A percentile compares a stretch with the other conserved stretches of the same genome.
phyloP scores from a whole-genome alignment of 441 rosid species.

The Dalechampia spathulata region DNA sequence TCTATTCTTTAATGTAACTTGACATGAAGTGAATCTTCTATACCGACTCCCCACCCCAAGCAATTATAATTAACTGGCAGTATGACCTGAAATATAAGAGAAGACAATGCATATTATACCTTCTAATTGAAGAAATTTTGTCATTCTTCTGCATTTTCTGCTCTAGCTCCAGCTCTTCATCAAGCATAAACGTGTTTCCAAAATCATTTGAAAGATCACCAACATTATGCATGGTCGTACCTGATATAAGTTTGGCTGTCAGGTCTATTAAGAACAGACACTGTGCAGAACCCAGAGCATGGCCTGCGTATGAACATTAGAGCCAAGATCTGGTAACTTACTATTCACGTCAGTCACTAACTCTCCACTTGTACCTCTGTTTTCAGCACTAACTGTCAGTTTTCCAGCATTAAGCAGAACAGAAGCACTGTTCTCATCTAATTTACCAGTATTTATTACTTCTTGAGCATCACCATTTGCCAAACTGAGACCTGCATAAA shows the following conservation, averaged over 20 bases:
- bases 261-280: constrained; percentile 16
- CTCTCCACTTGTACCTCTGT: constrained; percentile 11
- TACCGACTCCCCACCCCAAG: background rate
- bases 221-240: constrained; percentile 24
- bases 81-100: constrained; percentile 4
- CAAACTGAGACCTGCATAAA: constrained; percentile 12
- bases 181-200: constrained; percentile 78
- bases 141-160: constrained; percentile 51
- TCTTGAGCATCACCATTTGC: constrained; percentile 25
- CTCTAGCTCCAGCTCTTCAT: constrained; percentile 91
- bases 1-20: background rate
- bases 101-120: constrained; percentile 34
- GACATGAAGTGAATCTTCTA: background rate
- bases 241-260: constrained; percentile 22
- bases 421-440: constrained; percentile 12
- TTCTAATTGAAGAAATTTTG: constrained; percentile 32
- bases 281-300: constrained; percentile 29
- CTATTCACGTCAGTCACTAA: constrained; percentile 15
- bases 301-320: constrained; percentile 12
- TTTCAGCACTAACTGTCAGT: constrained; percentile 13
- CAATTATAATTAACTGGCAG: background rate
- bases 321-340: constrained; percentile 23
- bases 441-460: constrained; percentile 10
- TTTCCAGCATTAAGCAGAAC: constrained; percentile 19
- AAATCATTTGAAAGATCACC: constrained; percentile 60